A percentile compares a stretch with the other conserved stretches of the same genome.
phyloP scores from a whole-genome alignment of 176 grass and related monocot genomes.

The Eragrostis nindensis region DNA sequence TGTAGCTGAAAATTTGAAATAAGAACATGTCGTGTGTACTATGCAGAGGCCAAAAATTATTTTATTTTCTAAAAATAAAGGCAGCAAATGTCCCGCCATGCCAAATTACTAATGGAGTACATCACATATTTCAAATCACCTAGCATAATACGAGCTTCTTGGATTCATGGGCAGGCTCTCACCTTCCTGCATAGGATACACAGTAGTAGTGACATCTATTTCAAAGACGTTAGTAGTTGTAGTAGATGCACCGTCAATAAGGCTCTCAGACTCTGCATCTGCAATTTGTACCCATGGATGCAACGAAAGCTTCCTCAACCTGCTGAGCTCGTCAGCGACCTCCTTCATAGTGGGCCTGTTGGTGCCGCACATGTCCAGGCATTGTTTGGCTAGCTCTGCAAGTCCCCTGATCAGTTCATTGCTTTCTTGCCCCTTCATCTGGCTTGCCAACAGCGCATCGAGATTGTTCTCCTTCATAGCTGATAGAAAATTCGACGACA shows the following conservation, averaged over 20 bases:
- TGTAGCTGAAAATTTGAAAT: too few relatives aligned
- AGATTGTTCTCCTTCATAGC: slow-evolving; percentile 45
- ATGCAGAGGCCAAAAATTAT: too few relatives aligned
- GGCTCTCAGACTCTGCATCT: neutral
- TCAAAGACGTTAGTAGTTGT: neutral
- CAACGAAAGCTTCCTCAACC: slow-evolving; percentile 22
- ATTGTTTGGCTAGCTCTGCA: slow-evolving; percentile 36
- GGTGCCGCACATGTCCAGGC: slow-evolving; percentile 42
- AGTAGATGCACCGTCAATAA: slow-evolving; percentile 1
- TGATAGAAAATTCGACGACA: slow-evolving; percentile 18
- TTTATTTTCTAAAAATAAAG: neutral
- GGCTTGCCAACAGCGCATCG: neutral
- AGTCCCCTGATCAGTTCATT: slow-evolving; percentile 12
- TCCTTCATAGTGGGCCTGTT: slow-evolving; percentile 46
- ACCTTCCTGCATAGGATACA: slow-evolving; percentile 7
- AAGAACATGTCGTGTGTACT: too few relatives aligned
- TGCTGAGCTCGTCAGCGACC: slow-evolving; percentile 15
- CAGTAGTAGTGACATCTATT: neutral
- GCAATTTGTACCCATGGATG: slow-evolving; percentile 35
- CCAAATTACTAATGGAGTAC: neutral
- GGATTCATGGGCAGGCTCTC: slow-evolving; percentile 41
- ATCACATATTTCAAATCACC: neutral
- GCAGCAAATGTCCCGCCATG: neutral
- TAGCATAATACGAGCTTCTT: slow-evolving; percentile 35
- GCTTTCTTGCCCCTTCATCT: slow-evolving; percentile 39